Base-by-base conservation (phyloP, 257 asterid species). In the Solanum pennellii region DNA sequence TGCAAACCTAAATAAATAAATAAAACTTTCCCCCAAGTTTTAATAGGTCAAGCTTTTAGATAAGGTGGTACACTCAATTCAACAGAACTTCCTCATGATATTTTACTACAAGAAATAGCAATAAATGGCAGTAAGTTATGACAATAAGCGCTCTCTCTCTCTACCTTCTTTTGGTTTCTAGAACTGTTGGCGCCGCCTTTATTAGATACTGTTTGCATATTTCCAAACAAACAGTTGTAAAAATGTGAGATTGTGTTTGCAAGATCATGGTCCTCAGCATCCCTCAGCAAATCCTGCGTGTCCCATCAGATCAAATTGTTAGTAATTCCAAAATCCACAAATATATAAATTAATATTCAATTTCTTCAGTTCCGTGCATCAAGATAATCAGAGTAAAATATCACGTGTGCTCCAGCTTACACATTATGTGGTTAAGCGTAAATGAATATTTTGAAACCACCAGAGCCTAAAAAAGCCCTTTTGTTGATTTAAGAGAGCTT, bases 221-320 rank as follows among this genome's bases (percentile, higher is more conserved):
- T 91, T 85, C 98, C 99, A 45, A 93, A 87, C 74, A 96, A 93
- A 90, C 98, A 96, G 91, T 96, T 96, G 89, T 92, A 90, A 87
- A 95, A 88, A 91, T 93, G 98, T 88, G 98, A 92, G 87, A 94
- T 86, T 15, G 98, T 98, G 83, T 86, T 88, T 49, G 94, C 98
- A 85, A 95, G 92, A 90, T 96, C 98, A 88, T 96, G 98, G 89
- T 96, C 98, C 90, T 94, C 98, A 13, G 96, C 87, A 87, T 96
- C 97, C 91, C 98, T 93, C 87, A 96, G 88, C 87, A 91, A 87
- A 83, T 94, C 98, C 99, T 96, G 95, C 93, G 91, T 33, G 74
- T 68, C 73, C 72, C 84, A 56, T 56, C 35, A n/a, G 79, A 84
- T 60, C 33, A 66, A 15, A 31, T 47, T 41, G 66, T 72, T 77